These are phyloP conservation scores for Ceratonia siliqua DNA, from an alignment of 306 rosid genomes.

Conservation along the genomic window DNA sequence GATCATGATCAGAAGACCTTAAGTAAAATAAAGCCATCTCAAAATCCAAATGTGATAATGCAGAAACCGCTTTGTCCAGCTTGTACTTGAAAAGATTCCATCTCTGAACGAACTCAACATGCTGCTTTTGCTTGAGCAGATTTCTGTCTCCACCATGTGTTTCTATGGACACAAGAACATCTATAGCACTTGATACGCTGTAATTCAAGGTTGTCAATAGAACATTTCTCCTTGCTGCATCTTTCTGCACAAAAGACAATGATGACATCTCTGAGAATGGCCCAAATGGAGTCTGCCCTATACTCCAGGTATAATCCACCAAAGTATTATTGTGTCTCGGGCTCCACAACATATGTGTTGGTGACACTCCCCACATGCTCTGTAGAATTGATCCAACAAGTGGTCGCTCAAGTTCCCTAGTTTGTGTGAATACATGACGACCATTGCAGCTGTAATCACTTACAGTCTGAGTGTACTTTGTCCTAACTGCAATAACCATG, in stretches of 20 bases:
- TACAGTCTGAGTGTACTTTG: conserved; percentile 73
- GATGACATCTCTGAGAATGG: conserved; percentile 72
- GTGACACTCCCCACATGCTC: conserved; percentile 98
- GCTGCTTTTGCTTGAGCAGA: conserved; percentile 67
- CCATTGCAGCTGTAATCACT: conserved; percentile 87
- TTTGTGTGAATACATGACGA: conserved; percentile 63
- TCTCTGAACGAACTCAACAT: conserved; percentile 67
- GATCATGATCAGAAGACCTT: conserved; percentile 87
- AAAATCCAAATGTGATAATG: conserved; percentile 75
- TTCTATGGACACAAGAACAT: conserved; percentile 64
- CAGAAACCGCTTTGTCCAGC: conserved; percentile 85
- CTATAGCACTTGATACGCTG: conserved; percentile 63
- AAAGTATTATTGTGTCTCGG: conserved; percentile 70
- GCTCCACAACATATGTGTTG: conserved; percentile 81
- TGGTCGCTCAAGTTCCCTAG: conserved; percentile 73
- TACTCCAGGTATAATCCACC: conserved; percentile 93
- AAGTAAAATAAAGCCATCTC: conserved; percentile 76
- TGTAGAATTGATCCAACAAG: conserved; percentile 88
- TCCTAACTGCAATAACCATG: conserved; percentile 92
- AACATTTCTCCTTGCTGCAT: conserved; percentile 80
- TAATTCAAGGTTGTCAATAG: conserved; percentile 74
- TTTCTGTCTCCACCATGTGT: conserved; percentile 79
- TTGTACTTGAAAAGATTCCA: conserved; percentile 84
- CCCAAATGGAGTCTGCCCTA: conserved; percentile 94
- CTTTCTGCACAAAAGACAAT: conserved; percentile 82